Evolutionary conservation across 208 protist species (phyloP).

Genomic region (Crithidia bombi): DNA sequence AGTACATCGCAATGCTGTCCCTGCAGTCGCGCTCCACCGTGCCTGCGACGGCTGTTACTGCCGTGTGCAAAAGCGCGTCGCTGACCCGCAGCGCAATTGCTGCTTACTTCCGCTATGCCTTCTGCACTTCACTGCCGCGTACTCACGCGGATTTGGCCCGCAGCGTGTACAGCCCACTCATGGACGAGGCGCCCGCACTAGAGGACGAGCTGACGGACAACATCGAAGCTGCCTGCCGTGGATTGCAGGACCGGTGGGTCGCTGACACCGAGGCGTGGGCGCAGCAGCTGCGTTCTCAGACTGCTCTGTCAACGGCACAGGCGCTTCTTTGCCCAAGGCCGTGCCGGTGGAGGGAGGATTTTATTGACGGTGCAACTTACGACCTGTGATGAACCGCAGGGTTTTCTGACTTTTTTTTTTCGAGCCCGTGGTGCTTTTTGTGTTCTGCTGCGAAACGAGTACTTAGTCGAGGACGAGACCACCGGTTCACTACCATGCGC

Average conservation of each 20-base stretch:
- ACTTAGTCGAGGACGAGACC: too few relatives aligned
- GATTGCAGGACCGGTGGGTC: conserved; percentile 8
- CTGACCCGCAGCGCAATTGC: conserved; percentile 20
- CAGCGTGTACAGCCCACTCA: conserved; percentile 34
- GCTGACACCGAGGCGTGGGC: conserved; percentile 1
- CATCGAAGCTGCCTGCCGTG: conserved; percentile 30
- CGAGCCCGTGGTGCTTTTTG: background rate
- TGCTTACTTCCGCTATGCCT: conserved; percentile 25
- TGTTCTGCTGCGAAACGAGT: conserved; percentile 2
- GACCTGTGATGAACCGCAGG: conserved; percentile 30
- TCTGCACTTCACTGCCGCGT: conserved; percentile 39
- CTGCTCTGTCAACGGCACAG: conserved; percentile 19
- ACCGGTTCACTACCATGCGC: too few relatives aligned
- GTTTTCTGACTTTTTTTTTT: background rate
- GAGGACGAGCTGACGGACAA: conserved; percentile 51
- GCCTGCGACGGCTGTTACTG: background rate
- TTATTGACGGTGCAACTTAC: conserved; percentile 13
- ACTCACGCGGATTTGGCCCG: conserved; percentile 39
- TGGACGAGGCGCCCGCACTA: conserved; percentile 38
- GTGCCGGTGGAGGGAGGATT: conserved; percentile 19
- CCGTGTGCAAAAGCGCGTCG: conserved; percentile 13
- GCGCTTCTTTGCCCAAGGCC: conserved; percentile 10
- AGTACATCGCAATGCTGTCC: conserved; percentile 23
- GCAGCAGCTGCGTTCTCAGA: conserved; percentile 7
- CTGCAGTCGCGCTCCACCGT: conserved; percentile 13